Base-by-base conservation (phyloP, 202 grass and related monocot genomes). In the Zizania palustris region DNA sequence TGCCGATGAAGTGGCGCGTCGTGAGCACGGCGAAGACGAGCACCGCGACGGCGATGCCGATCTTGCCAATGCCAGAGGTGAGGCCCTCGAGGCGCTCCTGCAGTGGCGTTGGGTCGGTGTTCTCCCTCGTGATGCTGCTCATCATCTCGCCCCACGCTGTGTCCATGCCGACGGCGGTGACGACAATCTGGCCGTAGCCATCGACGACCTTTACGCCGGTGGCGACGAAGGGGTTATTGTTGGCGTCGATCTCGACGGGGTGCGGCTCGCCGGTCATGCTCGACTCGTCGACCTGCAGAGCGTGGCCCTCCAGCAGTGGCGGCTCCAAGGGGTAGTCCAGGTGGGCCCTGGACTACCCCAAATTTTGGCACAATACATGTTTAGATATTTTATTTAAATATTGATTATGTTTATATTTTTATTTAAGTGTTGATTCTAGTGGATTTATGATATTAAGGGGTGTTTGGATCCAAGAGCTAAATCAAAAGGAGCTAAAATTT, bases 91-190 rank as follows among this genome's bases (percentile, higher is more conserved):
- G 90, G 12, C 90, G 85, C 71, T 97, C 88, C 71, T 97, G 88
- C 1, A 97, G 81, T 7, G 93, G 93, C 20, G 93, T 97, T 0
- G 85, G 70, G 1, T 93, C 86, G 0, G 71, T 72, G 45, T 49
- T 91, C 40, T 97, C 90, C 15, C 72, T 46, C 0, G 38, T 85
- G 55, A 93, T 89, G 85, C 38, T 83, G 66, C 84, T 7, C 93
- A 97, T 97, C 93, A 97, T 93, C 69, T 91, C 93, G 3, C 93
- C 93, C 93, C 93, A 97, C 9, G 69, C 60, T 0, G 93, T 97
- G 72, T 89, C 70, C 1, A 60, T 81, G n/a, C 93, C 93, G 6
- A 93, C 93, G 4, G 90, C 90, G 0, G 90, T 97, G 43, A 97
- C 83, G 3, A 97, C 66, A 83, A 97, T 97, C 6, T 42, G 46